Percentiles rank a stretch among this genome's conserved stretches.
Conservation (phyloP, 257 asterid species). For the Plantago elongata region DNA sequence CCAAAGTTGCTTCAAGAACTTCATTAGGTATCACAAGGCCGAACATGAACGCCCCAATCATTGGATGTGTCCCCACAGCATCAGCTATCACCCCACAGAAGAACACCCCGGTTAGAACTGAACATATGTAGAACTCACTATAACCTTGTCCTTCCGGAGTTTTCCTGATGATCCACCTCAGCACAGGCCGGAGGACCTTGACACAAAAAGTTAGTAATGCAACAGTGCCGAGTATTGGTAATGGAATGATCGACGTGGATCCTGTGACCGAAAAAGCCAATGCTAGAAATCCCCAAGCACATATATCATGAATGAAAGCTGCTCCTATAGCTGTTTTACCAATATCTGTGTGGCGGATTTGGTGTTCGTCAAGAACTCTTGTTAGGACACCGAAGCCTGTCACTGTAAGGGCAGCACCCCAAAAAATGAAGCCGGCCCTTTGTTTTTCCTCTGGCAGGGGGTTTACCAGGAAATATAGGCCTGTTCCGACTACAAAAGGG, state of each 20-base stretch:
- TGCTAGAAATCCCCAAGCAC: slow-evolving; percentile 62
- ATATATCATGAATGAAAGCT: slow-evolving; percentile 47
- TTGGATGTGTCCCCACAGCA: slow-evolving; percentile 76
- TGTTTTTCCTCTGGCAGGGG: background rate
- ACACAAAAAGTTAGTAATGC: slow-evolving; percentile 35
- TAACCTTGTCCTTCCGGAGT: slow-evolving; percentile 79
- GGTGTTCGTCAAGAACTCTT: slow-evolving; percentile 55
- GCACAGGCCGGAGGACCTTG: slow-evolving; percentile 53
- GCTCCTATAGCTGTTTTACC: slow-evolving; percentile 65
- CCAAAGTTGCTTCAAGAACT: slow-evolving; percentile 57
- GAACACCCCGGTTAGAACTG: slow-evolving; percentile 47
- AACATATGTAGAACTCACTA: slow-evolving; percentile 72
- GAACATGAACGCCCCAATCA: slow-evolving; percentile 79
- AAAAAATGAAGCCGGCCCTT: slow-evolving; percentile 53
- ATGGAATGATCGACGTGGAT: slow-evolving; percentile 20
- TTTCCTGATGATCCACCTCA: slow-evolving; percentile 58
- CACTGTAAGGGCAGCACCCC: slow-evolving; percentile 65
- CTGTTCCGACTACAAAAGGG: slow-evolving; percentile 51
- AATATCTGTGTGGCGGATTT: slow-evolving; percentile 58
- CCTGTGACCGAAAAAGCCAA: slow-evolving; percentile 40
- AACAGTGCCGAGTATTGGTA: slow-evolving; percentile 42
- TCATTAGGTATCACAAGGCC: slow-evolving; percentile 75
- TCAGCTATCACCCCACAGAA: slow-evolving; percentile 59
- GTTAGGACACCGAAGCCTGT: slow-evolving; percentile 62
- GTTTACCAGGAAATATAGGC: slow-evolving; percentile 30